These are phyloP conservation scores for Zalerion maritima DNA, from an alignment of 495 filamentous ascomycete species.

Conservation along the genomic window DNA sequence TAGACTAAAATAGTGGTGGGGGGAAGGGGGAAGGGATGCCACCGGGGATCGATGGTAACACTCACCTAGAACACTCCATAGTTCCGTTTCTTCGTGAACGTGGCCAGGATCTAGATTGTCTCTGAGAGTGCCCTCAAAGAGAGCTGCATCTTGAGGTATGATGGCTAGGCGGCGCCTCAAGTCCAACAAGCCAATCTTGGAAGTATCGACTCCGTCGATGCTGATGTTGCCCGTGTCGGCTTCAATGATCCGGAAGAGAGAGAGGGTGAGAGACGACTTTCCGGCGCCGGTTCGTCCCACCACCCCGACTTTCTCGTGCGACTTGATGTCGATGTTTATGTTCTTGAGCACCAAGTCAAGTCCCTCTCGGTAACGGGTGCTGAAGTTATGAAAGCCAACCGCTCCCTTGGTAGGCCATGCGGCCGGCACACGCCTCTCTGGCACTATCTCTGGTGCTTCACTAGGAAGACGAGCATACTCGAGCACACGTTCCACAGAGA, in stretches of 20 bases:
- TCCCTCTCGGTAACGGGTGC: slow-evolving; percentile 76
- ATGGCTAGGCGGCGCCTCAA: slow-evolving; percentile 85
- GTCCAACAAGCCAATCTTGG: slow-evolving; percentile 78
- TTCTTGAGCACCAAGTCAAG: slow-evolving; percentile 88
- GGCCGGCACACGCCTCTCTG: slow-evolving; percentile 68
- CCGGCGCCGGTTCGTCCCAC: slow-evolving; percentile 93
- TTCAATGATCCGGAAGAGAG: slow-evolving; percentile 94
- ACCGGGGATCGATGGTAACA: slow-evolving; percentile 12
- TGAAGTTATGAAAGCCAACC: slow-evolving; percentile 86
- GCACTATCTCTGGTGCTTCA: slow-evolving; percentile 90
- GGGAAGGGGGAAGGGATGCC: slow-evolving; percentile 5
- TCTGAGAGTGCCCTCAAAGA: slow-evolving; percentile 91
- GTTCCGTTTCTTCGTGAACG: slow-evolving; percentile 91
- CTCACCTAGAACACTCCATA: slow-evolving; percentile 92
- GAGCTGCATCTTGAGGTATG: slow-evolving; percentile 93
- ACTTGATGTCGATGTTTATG: slow-evolving; percentile 79
- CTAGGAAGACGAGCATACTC: slow-evolving; percentile 90
- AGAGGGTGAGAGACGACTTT: slow-evolving; percentile 87
- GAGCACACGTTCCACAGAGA: slow-evolving; percentile 93
- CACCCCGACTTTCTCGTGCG: slow-evolving; percentile 95
- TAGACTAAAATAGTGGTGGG: slow-evolving; percentile 4
- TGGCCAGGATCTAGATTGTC: slow-evolving; percentile 94
- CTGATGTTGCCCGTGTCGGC: slow-evolving; percentile 62
- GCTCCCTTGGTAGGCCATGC: slow-evolving; percentile 88
- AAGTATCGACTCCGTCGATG: slow-evolving; percentile 82